Base-by-base conservation (phyloP, 2,329 filamentous ascomycete genomes). In the Trichophyton verrucosum region DNA sequence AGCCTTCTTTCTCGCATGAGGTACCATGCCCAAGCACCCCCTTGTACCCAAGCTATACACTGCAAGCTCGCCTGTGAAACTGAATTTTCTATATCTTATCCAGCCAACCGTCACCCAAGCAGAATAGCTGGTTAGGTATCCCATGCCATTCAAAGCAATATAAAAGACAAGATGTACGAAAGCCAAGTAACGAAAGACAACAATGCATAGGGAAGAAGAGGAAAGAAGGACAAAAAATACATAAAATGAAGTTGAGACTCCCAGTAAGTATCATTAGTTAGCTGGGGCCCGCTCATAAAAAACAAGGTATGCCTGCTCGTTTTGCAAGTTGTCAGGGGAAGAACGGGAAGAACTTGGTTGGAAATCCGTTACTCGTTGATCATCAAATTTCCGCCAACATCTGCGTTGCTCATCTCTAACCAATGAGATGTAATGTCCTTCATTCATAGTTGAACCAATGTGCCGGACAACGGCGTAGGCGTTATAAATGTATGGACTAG, bases 381-480 rank as follows among this genome's bases (percentile, higher is more conserved):
- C 84, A 65, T 86, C 84, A 65, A 83, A 86, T 55, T 78, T 78
- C 33, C 82, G 75, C 84, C 84, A 86, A 62, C 78, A 80, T 27
- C 78, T 77, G 30, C 81, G 76, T 36, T 77, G 77, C 42, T 80
- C 77, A 66, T 86, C 83, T 51, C 82, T 82, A 63, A 88, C 82
- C 61, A 87, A 84, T 2, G 85, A 81, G 59, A 86, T 86, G 72
- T 96, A 96, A 73, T 96, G 91, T 0, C 91, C 91, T 58, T 82
- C 83, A 42, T 83, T 82, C 59, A 88, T 78, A 0, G 80, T 84
- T 0, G 76, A 76, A 22, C 91, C 91, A 3, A 82, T 74, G 71
- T 96, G 91, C 64, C 88, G 80, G 60, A 95, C 83, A 5, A 96
- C 87, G 1, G 86, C 92, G 70, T 95, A 96, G 59, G 88, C 86